A percentile compares a stretch with the other conserved stretches of the same genome.
Evolutionary conservation across 441 rosid species (phyloP).

Genomic region (Bruguiera hainesii): DNA sequence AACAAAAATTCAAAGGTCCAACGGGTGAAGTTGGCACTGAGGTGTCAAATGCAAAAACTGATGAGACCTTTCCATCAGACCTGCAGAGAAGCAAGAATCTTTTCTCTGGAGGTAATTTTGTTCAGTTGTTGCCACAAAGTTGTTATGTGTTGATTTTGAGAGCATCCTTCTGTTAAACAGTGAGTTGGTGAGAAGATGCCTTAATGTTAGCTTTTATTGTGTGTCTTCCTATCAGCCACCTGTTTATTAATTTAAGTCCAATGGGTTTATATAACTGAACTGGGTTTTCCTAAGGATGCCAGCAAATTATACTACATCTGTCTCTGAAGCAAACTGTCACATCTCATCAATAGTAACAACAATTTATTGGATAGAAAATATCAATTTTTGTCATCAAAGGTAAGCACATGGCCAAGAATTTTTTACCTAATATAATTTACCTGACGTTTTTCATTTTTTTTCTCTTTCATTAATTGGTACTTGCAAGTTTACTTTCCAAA

Average conservation of each 20-base stretch:
- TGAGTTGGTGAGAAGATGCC: neutral
- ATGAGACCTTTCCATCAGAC: conserved; percentile 33
- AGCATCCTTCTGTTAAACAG: neutral
- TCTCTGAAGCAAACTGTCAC: conserved; percentile 35
- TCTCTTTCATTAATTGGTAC: neutral
- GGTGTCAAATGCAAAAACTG: conserved; percentile 41
- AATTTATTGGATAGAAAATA: conserved; percentile 47
- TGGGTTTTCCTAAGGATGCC: neutral
- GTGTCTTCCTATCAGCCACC: neutral
- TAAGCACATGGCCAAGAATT: conserved; percentile 13
- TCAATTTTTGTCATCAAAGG: conserved; percentile 43
- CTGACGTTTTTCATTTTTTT: too few species aligned
- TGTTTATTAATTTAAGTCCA: too few species aligned
- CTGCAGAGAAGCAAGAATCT: conserved; percentile 49
- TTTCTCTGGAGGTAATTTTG: conserved; percentile 52
- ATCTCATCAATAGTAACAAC: conserved; percentile 31
- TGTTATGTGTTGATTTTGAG: too few species aligned
- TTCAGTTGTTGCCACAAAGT: neutral
- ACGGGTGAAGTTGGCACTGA: conserved; percentile 42
- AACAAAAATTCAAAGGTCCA: conserved; percentile 30
- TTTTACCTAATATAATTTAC: neutral
- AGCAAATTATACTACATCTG: conserved; percentile 28
- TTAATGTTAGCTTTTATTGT: neutral
- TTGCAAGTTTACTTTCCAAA: neutral
- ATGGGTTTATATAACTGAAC: too few species aligned